Base-by-base conservation (phyloP, 176 grass and related monocot genomes). In the Aegilops sharonensis region DNA sequence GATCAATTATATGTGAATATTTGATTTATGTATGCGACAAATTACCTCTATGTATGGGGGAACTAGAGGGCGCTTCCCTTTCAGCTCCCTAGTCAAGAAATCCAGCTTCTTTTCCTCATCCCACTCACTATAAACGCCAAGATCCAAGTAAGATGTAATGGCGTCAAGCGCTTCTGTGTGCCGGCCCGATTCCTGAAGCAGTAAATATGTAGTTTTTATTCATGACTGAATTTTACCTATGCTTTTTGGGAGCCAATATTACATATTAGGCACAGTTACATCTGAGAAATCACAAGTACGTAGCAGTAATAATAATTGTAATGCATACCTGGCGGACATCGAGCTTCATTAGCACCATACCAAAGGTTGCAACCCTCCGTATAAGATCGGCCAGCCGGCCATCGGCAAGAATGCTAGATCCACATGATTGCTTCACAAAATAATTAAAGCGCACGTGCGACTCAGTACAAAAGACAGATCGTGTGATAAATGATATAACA, bases 301-400 rank as follows among this genome's bases (percentile, higher is more conserved):
- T 17, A 90, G 29, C 4, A 83, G 23, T 54, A 65, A 30, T 18
- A 45, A 77, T 40, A 18, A 64, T 34, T 67, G 52, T 57, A 57
- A 54, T 24, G 30, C 11, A 24, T 63, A 97, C 95, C 92, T 95
- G 96, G 27, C 96, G 96, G 45, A 98, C 68, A 31, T 98, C 96
- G 21, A 98, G 88, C 86, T 98, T 98, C 93, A 95, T 95, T 69
- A 98, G 65, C 59, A 91, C 91, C 93, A 98, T 90, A 72, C 93
- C 93, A 80, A 98, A 98, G 64, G 88, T 98, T 9, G 93, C 88
- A 88, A 98, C 89, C 82, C 93, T 87, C 66, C 96, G 84, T 88
- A 98, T 95, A 69, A 98, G 87, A 98, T 98, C 93, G 86, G 93
- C 90, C 60, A 98, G 85, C 48, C 93, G 89, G 24, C 96, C 93